Base-by-base conservation (phyloP, 345 rosid species). In the Clarkia xantiana region DNA sequence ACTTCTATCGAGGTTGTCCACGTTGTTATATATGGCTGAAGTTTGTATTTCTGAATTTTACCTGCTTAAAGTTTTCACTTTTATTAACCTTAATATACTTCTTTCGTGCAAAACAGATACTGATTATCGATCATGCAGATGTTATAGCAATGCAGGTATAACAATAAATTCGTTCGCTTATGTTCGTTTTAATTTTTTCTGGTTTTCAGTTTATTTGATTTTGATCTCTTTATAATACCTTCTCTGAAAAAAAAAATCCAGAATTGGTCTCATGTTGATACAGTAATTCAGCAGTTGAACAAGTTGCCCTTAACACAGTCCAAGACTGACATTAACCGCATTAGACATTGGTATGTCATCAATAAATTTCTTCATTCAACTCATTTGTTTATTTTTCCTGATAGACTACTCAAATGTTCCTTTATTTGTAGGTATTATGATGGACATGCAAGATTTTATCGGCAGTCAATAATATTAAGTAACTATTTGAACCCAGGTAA, bases 101-200 rank as follows among this genome's bases (percentile, higher is more conserved):
- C 52, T 60, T 39, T 14, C 49, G 60, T 51, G 41, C 48, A 19
- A 43, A 51, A 47, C 82, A 90, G 97, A 82, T 90, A 63, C 78
- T 83, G 67, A 65, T 90, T 56, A 71, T 90, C 59, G 97, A 90
- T 68, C 94, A 90, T 65, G 90, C 95, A 13, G 97, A 90, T 67
- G 77, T 90, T 48, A 86, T 90, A 63, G 70, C 88, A 45, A 72
- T 82, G 91, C 95, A 90, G 95, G 97, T 86, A 64, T 42, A 12
- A 6, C 42, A 29, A 55, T 11, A 51, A 56, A 45, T 63, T 52
- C 50, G 45, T 47, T 61, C 45, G 49, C 42, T 46, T 72, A 57
- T 52, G 52, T 45, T 18, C 60, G 19, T 15, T 53, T 16, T 41
- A 2, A 51, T 13, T 34, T 11, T 7, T 13, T 18, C 11, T 13